Base-by-base conservation (phyloP, 768 basidiomycete species). In the Tricholoma matsutake region DNA sequence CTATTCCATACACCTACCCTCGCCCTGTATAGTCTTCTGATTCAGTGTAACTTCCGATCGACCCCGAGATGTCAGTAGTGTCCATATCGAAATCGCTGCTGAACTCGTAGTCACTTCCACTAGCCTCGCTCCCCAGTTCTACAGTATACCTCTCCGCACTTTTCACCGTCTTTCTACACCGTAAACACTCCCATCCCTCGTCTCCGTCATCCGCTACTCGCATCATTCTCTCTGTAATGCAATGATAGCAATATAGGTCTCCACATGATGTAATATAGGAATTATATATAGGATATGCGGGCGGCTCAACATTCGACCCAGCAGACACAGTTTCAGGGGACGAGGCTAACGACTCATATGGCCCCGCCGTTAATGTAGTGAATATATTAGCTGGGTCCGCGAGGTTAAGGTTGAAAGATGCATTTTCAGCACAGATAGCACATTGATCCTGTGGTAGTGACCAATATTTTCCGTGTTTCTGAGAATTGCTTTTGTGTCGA, bases 211-310 rank as follows among this genome's bases (percentile, higher is more conserved):
- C 88, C 4, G 84, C 86, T 5, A 82, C 82, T 35, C 83, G 86
- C 68, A 92, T 81, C 78, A 98, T 83, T 62, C 87, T 86, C 69
- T 92, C 91, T 13, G 92, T 84, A 43, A 98, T 80, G 74, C 97
- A 99, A 66, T 89, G 88, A 72, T 98, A 99, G 75, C 97, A 98
- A 75, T 96, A 99, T 13, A 84, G 72, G 69, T 97, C 94, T 6
- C 86, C 88, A 63, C 92, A 95, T 31, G 88, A 87, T 34, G 94
- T 86, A 54, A 89, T 75, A 69, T 96, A 98, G 0, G 96, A 88
- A 47, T 86, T 89, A 68, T 89, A 81, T 63, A 96, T 84, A 2
- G 92, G 89, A 67, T 86, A 78, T 32, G 80, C 65, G 4, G 86
- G 82, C 22, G 83, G 79, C 57, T 79, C 80, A 22, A 73, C 73